Conservation (phyloP, 495 filamentous ascomycete species). For the Penicillium bialowiezense region DNA sequence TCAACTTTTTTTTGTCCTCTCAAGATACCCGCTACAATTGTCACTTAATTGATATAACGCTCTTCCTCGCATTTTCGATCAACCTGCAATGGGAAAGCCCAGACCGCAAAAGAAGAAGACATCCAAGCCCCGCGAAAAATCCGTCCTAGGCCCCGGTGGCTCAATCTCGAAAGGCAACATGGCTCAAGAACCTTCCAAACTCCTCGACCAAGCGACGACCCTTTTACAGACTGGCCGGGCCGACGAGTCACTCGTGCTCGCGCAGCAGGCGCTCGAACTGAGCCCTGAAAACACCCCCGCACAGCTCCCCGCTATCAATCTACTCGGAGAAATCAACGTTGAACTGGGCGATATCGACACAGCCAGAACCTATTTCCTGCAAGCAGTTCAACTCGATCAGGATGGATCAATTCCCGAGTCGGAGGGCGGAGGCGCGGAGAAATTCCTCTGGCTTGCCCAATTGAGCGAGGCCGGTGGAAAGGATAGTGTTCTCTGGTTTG, state of each 20-base stretch:
- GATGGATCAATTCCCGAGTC: slow-evolving; percentile 59
- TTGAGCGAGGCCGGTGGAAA: slow-evolving; percentile 81
- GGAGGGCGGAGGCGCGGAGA: slow-evolving; percentile 81
- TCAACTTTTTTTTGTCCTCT: slow-evolving; percentile 25
- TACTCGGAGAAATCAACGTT: slow-evolving; percentile 81
- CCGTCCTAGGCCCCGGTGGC: slow-evolving; percentile 44
- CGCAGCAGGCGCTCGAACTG: slow-evolving; percentile 57
- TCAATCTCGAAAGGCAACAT: slow-evolving; percentile 46
- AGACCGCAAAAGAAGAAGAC: slow-evolving; percentile 46
- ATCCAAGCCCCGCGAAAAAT: slow-evolving; percentile 44
- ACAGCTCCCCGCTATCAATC: slow-evolving; percentile 64
- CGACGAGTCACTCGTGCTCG: slow-evolving; percentile 63
- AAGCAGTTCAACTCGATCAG: slow-evolving; percentile 69
- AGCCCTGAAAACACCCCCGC: slow-evolving; percentile 35
- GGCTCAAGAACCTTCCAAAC: slow-evolving; percentile 46
- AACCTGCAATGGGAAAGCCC: slow-evolving; percentile 45
- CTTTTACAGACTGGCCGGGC: slow-evolving; percentile 69
- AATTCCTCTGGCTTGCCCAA: slow-evolving; percentile 95
- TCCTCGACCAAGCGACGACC: slow-evolving; percentile 66
- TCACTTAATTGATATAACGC: slow-evolving; percentile 1
- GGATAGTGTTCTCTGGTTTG: slow-evolving; percentile 85
- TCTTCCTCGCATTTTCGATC: slow-evolving; percentile 3
- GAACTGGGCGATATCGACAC: slow-evolving; percentile 76
- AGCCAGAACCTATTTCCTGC: slow-evolving; percentile 65
- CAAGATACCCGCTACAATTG: slow-evolving; percentile 10